Evolutionary conservation across 2,329 filamentous ascomycete species (phyloP).

Genomic region (Aurifilum marmelostoma): DNA sequence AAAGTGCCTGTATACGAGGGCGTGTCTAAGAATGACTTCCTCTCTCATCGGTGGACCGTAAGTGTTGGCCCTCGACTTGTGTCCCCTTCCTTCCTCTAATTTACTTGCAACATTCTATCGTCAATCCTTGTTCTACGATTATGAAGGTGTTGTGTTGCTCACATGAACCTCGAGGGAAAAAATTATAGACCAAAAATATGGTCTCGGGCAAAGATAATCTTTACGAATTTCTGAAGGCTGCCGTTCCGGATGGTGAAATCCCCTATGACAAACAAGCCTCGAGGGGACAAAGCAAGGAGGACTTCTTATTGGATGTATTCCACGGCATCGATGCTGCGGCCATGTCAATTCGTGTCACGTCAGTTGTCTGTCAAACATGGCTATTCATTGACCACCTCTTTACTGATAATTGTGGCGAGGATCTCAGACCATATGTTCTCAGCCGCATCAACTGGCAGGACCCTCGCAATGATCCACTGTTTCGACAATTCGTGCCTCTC

Average conservation of each 20-base stretch:
- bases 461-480: slow-evolving; percentile 61
- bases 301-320: slow-evolving; percentile 58
- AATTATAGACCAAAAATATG: slow-evolving; percentile 41
- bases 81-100: not conserved
- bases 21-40: slow-evolving; percentile 51
- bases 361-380: not conserved
- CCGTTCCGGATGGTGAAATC: slow-evolving; percentile 55
- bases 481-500: slow-evolving; percentile 63
- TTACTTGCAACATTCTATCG: not conserved
- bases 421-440: slow-evolving; percentile 61
- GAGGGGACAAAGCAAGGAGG: slow-evolving; percentile 50
- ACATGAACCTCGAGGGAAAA: not conserved
- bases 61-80: slow-evolving; percentile 29
- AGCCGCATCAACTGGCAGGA: slow-evolving; percentile 62
- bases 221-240: slow-evolving; percentile 50
- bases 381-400: no score
- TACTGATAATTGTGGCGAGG: no score
- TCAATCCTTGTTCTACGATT: no score
- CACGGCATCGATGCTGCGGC: slow-evolving; percentile 56
- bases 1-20: slow-evolving; percentile 53
- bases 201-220: slow-evolving; percentile 53
- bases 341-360: slow-evolving; percentile 64
- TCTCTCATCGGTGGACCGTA: slow-evolving; percentile 59
- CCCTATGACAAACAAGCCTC: slow-evolving; percentile 39
- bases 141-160: no score